A percentile compares a stretch with the other conserved stretches of the same genome.
phyloP scores from a whole-genome alignment of 2,329 filamentous ascomycete species.

The Lecanicillium sp. region DNA sequence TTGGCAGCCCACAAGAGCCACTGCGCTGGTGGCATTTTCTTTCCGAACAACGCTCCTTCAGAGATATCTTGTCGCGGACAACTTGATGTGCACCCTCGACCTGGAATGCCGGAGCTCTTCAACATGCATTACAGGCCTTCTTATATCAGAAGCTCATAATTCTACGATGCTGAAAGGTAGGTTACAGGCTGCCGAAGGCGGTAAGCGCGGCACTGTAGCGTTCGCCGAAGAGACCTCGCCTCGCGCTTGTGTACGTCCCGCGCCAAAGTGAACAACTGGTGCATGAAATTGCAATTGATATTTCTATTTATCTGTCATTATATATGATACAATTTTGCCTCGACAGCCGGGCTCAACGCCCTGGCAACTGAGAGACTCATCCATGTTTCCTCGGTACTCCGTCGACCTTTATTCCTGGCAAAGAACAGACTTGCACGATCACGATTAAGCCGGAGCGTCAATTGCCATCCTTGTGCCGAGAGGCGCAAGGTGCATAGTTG shows the following conservation, averaged over 20 bases:
- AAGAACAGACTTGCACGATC: slow-evolving; percentile 63
- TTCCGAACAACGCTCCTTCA: neutral
- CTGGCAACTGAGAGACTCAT: slow-evolving; percentile 53
- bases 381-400: slow-evolving; percentile 75
- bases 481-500: slow-evolving; percentile 78
- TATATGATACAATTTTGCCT: slow-evolving; percentile 30
- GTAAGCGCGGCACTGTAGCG: too few species aligned
- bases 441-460: slow-evolving; percentile 99
- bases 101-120: too few species aligned
- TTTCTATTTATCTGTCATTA: slow-evolving; percentile 1
- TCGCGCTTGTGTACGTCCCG: too few species aligned
- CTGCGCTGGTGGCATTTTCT: neutral
- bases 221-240: too few species aligned
- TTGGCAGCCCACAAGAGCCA: neutral
- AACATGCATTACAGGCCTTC: too few species aligned
- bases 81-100: too few species aligned
- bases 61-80: too few species aligned
- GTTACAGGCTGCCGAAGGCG: too few species aligned
- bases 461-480: slow-evolving; percentile 72
- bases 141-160: too few species aligned
- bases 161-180: too few species aligned
- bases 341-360: slow-evolving; percentile 44
- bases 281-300: too few species aligned
- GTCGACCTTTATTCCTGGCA: slow-evolving; percentile 56
- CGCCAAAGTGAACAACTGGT: too few species aligned